Base-by-base conservation (phyloP, 1,284 basidiomycete species). In the Ustilago esculenta region DNA sequence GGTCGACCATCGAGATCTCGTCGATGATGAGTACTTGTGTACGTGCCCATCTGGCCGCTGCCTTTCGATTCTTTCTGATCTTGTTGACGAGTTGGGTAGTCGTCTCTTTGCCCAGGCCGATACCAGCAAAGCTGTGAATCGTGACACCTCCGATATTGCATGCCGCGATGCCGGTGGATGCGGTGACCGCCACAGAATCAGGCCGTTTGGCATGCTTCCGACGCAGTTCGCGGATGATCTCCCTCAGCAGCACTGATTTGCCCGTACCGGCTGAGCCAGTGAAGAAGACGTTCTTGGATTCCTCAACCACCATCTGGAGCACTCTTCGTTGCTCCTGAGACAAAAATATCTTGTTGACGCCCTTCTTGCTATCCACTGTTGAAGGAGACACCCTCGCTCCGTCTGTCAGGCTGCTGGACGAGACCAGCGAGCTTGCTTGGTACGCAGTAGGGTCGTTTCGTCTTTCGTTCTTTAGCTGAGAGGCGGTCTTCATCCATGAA, bases 1-100 rank as follows among this genome's bases (percentile, higher is more conserved):
- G 94, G 53, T 98, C 96, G 1, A 99, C 88, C 95, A 98, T 98
- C 0, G 95, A 98, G 29, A 80, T 88, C 87, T 98, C 95, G 81
- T 99, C 95, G 48, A 99, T 90, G 73, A 99, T 90, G 29, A 98
- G 86, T 1, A 94, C 90, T 77, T 89, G 87, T 0, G 90, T 90
- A 36, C 87, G 83, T 56, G 85, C 75, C 92, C 92, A 95, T 45
- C 85, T 6, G 87, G 85, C 83, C 10, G 82, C 79, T 0, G 90
- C 87, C 78, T 88, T 90, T 76, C 86, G 88, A 72, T 91, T 90
- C 82, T 88, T 89, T 63, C 82, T 83, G 56, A 97, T 85, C 81
- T 90, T 92, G 1, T 77, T 63, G 17, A 74, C 86, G 2, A 97
- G 85, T 9, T 87, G 85, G 24, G 89, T 85, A 2, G 87, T 86